Percentiles rank a stretch among this genome's conserved stretches.
These are phyloP conservation scores for Hymenoscyphus repandus DNA, from an alignment of 2,329 filamentous ascomycete species.

Conservation along the genomic window DNA sequence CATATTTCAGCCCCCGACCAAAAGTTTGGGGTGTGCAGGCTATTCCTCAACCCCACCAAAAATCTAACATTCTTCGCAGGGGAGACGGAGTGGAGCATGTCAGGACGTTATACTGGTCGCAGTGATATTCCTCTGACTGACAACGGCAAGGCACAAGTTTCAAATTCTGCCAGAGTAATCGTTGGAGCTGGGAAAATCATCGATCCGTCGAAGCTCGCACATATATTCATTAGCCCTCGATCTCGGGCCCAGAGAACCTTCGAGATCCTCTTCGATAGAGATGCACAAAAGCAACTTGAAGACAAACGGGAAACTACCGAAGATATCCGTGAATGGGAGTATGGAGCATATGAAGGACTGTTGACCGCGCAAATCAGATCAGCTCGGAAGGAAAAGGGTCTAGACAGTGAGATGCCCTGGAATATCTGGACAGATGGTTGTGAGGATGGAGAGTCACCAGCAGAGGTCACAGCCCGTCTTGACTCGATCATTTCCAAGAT, in stretches of 20 bases:
- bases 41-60: not conserved
- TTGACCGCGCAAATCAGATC: constrained; percentile 39
- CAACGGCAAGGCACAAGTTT: constrained; percentile 39
- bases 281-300: constrained; percentile 16
- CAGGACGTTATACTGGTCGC: constrained; percentile 40
- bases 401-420: constrained; percentile 41
- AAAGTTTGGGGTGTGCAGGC: not conserved
- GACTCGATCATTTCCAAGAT: constrained; percentile 47
- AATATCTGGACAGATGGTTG: constrained; percentile 50
- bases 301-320: constrained; percentile 34
- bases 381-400: constrained; percentile 33
- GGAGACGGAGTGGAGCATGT: constrained; percentile 44
- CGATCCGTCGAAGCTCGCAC: constrained; percentile 40
- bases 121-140: constrained; percentile 37
- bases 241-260: constrained; percentile 42
- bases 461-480: constrained; percentile 42
- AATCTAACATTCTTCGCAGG: constrained; percentile 27
- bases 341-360: constrained; percentile 45
- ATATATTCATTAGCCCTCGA: constrained; percentile 42
- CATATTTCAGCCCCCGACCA: too few relatives aligned
- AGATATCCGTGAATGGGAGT: constrained; percentile 46
- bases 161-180: constrained; percentile 35
- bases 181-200: constrained; percentile 44
- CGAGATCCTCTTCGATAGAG: constrained; percentile 38
- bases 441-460: constrained; percentile 43